Percentiles rank a stretch among this genome's conserved stretches.
Evolutionary conservation across 805 yeast genomes (phyloP).

Genomic region (Candida schatavii): DNA sequence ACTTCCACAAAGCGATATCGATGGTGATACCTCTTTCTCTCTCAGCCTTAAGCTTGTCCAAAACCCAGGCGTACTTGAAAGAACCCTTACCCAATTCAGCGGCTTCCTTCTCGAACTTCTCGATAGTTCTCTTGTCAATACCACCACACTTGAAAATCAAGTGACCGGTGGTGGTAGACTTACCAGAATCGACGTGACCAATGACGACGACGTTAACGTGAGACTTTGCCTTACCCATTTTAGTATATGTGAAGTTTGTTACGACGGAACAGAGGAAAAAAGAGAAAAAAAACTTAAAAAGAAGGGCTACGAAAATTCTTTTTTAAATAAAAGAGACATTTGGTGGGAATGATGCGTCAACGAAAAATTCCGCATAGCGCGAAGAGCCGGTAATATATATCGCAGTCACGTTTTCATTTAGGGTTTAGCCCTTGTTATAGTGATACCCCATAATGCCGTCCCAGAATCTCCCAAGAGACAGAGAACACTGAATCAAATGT

Average conservation of each 20-base stretch:
- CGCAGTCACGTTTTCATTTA: too few species aligned
- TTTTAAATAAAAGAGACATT: conserved; percentile 3
- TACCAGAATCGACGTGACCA: conserved; percentile 99
- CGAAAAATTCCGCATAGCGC: too few species aligned
- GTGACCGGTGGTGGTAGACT: conserved; percentile 66
- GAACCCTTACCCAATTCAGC: conserved; percentile 97
- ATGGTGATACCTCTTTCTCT: conserved; percentile 97
- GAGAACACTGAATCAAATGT: too few species aligned
- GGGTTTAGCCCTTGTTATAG: too few species aligned
- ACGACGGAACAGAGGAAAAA: conserved; percentile 6
- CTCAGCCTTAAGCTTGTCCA: conserved; percentile 94
- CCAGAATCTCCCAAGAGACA: too few species aligned
- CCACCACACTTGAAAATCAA: conserved; percentile 97
- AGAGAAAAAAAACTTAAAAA: conserved; percentile 9
- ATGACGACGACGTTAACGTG: conserved; percentile 99
- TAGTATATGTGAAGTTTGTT: conserved; percentile 10
- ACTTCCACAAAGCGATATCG: conserved; percentile 89
- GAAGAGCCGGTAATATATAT: too few species aligned
- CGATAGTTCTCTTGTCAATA: conserved; percentile 96
- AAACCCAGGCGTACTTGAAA: conserved; percentile 97
- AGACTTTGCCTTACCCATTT: conserved; percentile 88
- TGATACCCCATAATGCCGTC: too few species aligned
- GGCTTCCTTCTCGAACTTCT: conserved; percentile 97
- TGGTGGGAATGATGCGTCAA: not conserved
- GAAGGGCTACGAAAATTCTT: conserved; percentile 9